Evolutionary conservation across 768 basidiomycete genomes (phyloP), one percentile per base, ranked within the genome.

Genomic region (Chalciporus piperatus): DNA sequence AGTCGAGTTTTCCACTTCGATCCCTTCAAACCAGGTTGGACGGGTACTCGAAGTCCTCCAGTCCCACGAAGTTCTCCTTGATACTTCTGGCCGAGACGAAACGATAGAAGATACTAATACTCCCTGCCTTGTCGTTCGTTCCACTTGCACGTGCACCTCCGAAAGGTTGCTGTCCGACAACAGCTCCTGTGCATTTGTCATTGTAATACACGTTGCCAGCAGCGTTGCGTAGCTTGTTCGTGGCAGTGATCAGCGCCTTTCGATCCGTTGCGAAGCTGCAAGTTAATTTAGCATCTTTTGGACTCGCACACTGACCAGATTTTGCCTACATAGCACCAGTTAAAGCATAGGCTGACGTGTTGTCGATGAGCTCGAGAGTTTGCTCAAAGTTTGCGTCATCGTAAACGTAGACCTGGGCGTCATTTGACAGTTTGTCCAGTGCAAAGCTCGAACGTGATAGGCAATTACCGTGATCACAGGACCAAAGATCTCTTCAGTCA

Each of bases 141-240:
- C 97, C 96, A 64, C 89, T 92, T 28, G 80, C 89, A 33, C 95
- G 83, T 2, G 84, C 91, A 27, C 97, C 97, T 43, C 97, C 97
- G 66, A 99, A 99, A 11, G 97, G 96, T 71, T 99, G 95, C 69
- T 98, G 95, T 9, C 94, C 96, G 32, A 98, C 93, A 44, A 92
- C 90, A n/a, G 93, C 94, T 28, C 93, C 93, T 2, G 96, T 99
- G 72, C 93, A 98, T 70, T 96, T 95, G 61, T 98, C 95, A 70
- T 98, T 98, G 74, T 94, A 92, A 76, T 99, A 99, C 50, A 96
- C 84, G 69, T 98, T 99, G 3, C 97, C 97, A 3, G 97, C 92
- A 1, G 94, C 78, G 72, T 96, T 88, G 50, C 93, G 87, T 40
- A 99, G 80, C 48, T 78, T 80, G 72, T 88, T 87, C 39, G 92